phyloP scores from a whole-genome alignment of 2,329 filamentous ascomycete genomes.

The Fusarium newnesense region DNA sequence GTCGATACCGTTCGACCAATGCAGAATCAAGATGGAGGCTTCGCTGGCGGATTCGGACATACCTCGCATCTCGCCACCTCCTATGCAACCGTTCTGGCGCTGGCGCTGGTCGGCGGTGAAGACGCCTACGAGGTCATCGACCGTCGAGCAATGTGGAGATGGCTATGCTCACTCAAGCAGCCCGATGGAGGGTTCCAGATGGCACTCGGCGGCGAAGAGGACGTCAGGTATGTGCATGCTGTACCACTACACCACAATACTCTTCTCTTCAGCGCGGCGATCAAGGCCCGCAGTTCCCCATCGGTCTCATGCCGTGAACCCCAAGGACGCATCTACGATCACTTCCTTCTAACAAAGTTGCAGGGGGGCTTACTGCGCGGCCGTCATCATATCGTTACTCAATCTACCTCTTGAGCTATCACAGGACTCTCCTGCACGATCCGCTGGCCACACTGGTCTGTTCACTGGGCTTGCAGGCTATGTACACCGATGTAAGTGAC shows the following conservation, averaged over 20 bases:
- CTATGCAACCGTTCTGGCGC: constrained; percentile 83
- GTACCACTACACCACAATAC: constrained; percentile 5
- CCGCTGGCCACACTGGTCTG: constrained; percentile 71
- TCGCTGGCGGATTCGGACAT: constrained; percentile 94
- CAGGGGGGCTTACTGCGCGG: constrained; percentile 91
- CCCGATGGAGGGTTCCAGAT: constrained; percentile 90
- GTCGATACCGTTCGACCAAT: constrained; percentile 80
- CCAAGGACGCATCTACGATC: constrained; percentile 3
- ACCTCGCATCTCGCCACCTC: constrained; percentile 87
- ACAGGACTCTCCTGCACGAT: constrained; percentile 73
- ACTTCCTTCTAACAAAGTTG: constrained; percentile 19
- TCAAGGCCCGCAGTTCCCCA: constrained; percentile 28
- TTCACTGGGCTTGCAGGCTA: constrained; percentile 81
- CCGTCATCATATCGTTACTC: constrained; percentile 84
- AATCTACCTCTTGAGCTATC: constrained; percentile 85
- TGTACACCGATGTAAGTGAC: constrained; percentile 77
- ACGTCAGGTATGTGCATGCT: constrained; percentile 75
- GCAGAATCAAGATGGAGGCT: constrained; percentile 86
- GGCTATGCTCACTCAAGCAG: constrained; percentile 88
- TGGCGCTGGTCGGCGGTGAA: constrained; percentile 81
- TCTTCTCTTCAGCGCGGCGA: constrained; percentile 12
- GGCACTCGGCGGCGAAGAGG: constrained; percentile 86
- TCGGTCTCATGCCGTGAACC: constrained; percentile 12
- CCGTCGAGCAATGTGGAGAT: constrained; percentile 88
- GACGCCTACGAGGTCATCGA: constrained; percentile 81